A percentile compares a stretch with the other conserved stretches of the same genome.
These are phyloP conservation scores for Echeveria elegans DNA, from an alignment of 164 flowering plant species.

Conservation along the genomic window DNA sequence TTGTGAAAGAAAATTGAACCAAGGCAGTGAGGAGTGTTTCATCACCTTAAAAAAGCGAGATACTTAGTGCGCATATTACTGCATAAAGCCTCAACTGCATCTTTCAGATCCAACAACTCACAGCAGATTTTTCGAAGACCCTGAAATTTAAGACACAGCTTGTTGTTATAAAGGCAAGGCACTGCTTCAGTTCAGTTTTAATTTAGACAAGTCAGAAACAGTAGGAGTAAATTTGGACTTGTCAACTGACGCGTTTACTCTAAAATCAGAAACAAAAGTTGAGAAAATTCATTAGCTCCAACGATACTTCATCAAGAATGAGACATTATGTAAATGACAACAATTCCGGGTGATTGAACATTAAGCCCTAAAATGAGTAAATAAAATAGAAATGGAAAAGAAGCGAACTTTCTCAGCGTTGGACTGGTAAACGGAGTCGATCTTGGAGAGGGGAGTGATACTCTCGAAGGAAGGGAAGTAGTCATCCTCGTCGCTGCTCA, in stretches of 20 bases:
- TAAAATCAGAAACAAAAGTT: too few species aligned
- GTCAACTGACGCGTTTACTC: too few species aligned
- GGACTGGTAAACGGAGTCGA: slow-evolving; percentile 76
- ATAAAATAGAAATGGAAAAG: background rate
- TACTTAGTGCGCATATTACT: slow-evolving; percentile 78
- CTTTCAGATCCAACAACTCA: slow-evolving; percentile 92
- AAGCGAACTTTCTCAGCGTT: slow-evolving; percentile 62
- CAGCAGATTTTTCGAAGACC: slow-evolving; percentile 88
- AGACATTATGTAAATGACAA: too few species aligned
- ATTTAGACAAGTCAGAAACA: too few species aligned
- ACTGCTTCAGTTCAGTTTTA: too few species aligned
- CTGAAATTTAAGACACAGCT: slow-evolving; percentile 31
- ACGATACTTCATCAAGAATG: too few species aligned
- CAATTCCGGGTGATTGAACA: too few species aligned
- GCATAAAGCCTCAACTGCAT: slow-evolving; percentile 86
- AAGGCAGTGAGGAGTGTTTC: background rate
- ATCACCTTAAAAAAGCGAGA: slow-evolving; percentile 77
- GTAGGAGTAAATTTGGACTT: too few species aligned
- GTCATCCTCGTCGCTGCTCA: slow-evolving; percentile 85
- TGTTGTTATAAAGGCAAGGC: too few species aligned
- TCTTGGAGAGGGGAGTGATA: slow-evolving; percentile 81
- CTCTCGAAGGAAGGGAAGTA: slow-evolving; percentile 76
- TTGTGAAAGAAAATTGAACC: too few species aligned
- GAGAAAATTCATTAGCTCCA: too few species aligned
- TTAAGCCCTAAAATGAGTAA: background rate